These are phyloP conservation scores for Cladosporium velox DNA, from an alignment of 2,329 filamentous ascomycete species.

Conservation along the genomic window DNA sequence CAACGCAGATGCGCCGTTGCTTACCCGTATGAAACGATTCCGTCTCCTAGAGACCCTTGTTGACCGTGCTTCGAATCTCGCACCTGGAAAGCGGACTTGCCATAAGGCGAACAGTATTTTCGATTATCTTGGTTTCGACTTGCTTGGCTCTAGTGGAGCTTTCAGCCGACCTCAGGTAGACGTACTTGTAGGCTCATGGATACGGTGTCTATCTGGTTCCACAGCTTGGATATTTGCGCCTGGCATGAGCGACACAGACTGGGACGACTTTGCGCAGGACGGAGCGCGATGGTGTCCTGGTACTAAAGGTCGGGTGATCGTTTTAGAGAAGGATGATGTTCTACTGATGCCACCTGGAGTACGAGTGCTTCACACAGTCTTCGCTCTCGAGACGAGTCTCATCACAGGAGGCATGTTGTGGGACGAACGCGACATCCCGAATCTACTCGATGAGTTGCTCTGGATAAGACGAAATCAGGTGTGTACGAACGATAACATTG, in stretches of 20 bases:
- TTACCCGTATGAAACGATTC: conserved; percentile 12
- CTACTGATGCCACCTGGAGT: conserved; percentile 10
- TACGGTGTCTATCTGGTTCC: conserved; percentile 13
- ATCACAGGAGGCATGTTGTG: conserved; percentile 20
- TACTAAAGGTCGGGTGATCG: conserved; percentile 1
- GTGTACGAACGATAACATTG: conserved; percentile 5
- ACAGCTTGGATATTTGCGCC: conserved; percentile 16
- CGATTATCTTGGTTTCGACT: conserved; percentile 5
- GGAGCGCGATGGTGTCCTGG: conserved; percentile 6
- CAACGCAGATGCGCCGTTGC: conserved; percentile 4
- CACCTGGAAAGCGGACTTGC: background rate
- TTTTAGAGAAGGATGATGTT: conserved; percentile 13
- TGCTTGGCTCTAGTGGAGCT: conserved; percentile 36
- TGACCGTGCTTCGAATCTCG: background rate
- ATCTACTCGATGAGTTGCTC: conserved; percentile 2
- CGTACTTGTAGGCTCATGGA: conserved; percentile 13
- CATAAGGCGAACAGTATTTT: background rate
- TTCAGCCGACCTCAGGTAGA: conserved; percentile 30
- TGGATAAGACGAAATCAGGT: background rate
- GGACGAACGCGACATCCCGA: conserved; percentile 11
- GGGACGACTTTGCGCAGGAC: conserved; percentile 10
- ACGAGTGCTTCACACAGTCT: conserved; percentile 9
- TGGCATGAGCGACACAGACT: conserved; percentile 10
- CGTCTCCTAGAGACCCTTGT: conserved; percentile 12
- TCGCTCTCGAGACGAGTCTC: conserved; percentile 7